These are phyloP conservation scores for Aspergillus chevalieri DNA, from an alignment of 2,329 filamentous ascomycete genomes.

Conservation along the genomic window DNA sequence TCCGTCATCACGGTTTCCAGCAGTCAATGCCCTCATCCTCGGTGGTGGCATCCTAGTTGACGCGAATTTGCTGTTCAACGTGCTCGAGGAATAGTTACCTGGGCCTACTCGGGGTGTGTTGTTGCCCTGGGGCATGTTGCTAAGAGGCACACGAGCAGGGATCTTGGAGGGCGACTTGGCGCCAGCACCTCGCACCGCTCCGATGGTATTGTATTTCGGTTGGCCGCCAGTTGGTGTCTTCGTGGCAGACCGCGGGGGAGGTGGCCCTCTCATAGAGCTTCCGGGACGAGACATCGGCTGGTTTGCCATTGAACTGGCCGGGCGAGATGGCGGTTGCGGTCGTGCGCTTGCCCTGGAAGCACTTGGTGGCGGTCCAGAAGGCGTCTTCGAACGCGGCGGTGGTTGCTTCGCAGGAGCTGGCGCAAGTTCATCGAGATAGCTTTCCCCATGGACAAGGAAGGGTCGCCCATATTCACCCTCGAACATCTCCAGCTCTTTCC, in stretches of 20 bases:
- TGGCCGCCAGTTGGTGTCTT: conserved; percentile 43
- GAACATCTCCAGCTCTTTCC: conserved; percentile 74
- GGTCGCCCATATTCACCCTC: conserved; percentile 91
- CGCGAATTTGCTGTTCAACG: conserved; percentile 45
- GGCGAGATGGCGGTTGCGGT: conserved; percentile 24
- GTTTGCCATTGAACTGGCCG: conserved; percentile 19
- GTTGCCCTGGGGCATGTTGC: conserved; percentile 46
- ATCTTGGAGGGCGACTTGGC: conserved; percentile 45
- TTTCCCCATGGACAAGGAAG: conserved; percentile 86
- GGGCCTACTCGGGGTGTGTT: conserved; percentile 63
- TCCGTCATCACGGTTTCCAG: conserved; percentile 43
- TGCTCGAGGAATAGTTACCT: conserved; percentile 36
- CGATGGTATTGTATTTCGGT: conserved; percentile 35
- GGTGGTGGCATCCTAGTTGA: conserved; percentile 63
- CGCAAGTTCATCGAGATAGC: conserved; percentile 78
- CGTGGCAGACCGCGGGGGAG: conserved; percentile 38
- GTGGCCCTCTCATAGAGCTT: conserved; percentile 33
- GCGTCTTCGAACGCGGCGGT: conserved; percentile 48
- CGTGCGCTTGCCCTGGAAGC: conserved; percentile 19
- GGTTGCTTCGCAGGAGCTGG: conserved; percentile 62
- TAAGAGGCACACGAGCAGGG: conserved; percentile 41
- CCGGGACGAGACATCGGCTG: conserved; percentile 20
- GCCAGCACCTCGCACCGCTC: conserved; percentile 21
- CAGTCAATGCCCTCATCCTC: conserved; percentile 80
- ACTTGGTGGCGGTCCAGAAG: conserved; percentile 28